These are phyloP conservation scores for Bothriochloa decipiens DNA, from an alignment of 176 grass and related monocot genomes.

Conservation along the genomic window DNA sequence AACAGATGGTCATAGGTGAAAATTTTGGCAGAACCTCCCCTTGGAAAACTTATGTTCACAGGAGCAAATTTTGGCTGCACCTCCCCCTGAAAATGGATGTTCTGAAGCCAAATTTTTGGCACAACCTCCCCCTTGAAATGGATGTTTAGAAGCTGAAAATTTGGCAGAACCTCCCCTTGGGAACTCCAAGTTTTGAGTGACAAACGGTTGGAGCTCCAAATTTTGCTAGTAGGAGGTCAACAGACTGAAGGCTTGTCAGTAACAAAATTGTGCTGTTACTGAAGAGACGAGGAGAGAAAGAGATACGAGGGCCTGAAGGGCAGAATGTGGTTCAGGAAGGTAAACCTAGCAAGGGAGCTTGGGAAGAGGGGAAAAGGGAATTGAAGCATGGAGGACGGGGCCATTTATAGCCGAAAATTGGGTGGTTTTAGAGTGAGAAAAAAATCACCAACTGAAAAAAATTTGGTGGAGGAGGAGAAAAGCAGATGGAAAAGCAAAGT, in stretches of 20 bases:
- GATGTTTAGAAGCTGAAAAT: background rate
- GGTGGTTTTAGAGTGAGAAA: conserved; percentile 9
- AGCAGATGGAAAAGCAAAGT: background rate
- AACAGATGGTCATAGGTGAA: background rate
- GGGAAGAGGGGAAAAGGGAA: conserved; percentile 88
- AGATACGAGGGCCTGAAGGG: background rate
- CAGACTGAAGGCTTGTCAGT: background rate
- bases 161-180: conserved; percentile 23
- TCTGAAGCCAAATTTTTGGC: too few species aligned
- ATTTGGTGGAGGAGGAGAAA: conserved; percentile 43
- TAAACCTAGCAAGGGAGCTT: conserved; percentile 55
- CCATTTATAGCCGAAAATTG: conserved; percentile 74
- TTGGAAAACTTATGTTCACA: background rate
- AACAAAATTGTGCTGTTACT: conserved; percentile 24
- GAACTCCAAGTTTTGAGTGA: background rate
- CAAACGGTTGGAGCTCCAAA: background rate
- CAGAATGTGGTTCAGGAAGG: conserved; percentile 15
- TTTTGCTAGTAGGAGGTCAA: background rate
- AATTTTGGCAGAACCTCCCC: conserved; percentile 21
- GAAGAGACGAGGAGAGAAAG: background rate
- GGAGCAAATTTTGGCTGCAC: background rate
- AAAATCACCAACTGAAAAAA: background rate
- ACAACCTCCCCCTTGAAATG: background rate
- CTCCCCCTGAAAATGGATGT: background rate
- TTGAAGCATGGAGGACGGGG: conserved; percentile 60